These are phyloP conservation scores for Fusarium sterilihyphosum DNA, from an alignment of 2,329 filamentous ascomycete species.

Conservation along the genomic window DNA sequence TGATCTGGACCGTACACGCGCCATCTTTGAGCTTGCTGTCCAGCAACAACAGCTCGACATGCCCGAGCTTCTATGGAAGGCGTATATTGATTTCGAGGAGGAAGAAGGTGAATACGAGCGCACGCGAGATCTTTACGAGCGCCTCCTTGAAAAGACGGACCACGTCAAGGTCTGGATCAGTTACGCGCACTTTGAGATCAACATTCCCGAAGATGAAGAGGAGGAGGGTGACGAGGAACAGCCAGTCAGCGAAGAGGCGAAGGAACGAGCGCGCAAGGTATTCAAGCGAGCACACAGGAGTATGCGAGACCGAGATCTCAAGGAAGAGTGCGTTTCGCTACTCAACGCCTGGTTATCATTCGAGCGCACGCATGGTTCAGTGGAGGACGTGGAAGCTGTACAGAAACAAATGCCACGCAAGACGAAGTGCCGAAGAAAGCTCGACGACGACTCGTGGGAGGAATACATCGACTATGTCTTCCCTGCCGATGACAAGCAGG, in stretches of 20 bases:
- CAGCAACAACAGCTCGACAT: slow-evolving; percentile 88
- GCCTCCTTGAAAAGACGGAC: slow-evolving; percentile 91
- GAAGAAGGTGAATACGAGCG: slow-evolving; percentile 91
- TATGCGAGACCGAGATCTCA: slow-evolving; percentile 90
- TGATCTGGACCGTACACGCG: slow-evolving; percentile 85
- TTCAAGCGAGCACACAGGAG: slow-evolving; percentile 87
- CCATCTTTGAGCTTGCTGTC: slow-evolving; percentile 92
- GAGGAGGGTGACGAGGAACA: slow-evolving; percentile 68
- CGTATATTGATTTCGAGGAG: slow-evolving; percentile 98
- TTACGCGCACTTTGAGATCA: slow-evolving; percentile 98
- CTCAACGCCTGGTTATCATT: slow-evolving; percentile 94
- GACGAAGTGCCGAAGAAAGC: slow-evolving; percentile 89
- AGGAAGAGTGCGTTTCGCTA: slow-evolving; percentile 91
- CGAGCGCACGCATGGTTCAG: slow-evolving; percentile 83
- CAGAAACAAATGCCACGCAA: slow-evolving; percentile 93
- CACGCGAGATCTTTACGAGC: slow-evolving; percentile 85
- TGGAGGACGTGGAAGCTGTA: slow-evolving; percentile 81
- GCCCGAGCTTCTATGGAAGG: slow-evolving; percentile 97
- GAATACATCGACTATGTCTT: slow-evolving; percentile 98
- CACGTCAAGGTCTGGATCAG: slow-evolving; percentile 99
- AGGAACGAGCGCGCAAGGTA: slow-evolving; percentile 80
- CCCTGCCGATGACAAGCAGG: slow-evolving; percentile 91
- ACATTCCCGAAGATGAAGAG: slow-evolving; percentile 80
- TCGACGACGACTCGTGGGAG: slow-evolving; percentile 91
- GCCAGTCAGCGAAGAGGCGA: slow-evolving; percentile 83